A percentile compares a stretch with the other conserved stretches of the same genome.
These are phyloP conservation scores for Penicillium flavigenum DNA, from an alignment of 495 filamentous ascomycete species.

Conservation along the genomic window DNA sequence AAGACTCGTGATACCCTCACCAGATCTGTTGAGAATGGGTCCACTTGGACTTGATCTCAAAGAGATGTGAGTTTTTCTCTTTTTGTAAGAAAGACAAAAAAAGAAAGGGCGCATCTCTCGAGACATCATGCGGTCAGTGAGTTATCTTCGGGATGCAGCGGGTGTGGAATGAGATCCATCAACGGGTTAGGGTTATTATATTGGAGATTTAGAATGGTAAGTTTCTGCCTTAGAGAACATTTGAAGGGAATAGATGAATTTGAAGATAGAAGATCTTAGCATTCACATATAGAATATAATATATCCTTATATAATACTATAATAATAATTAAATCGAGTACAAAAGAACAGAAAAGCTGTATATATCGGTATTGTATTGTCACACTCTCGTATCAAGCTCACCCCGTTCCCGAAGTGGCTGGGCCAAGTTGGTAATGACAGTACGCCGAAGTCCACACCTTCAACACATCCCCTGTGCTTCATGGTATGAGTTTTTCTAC, in stretches of 20 bases:
- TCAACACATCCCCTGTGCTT: constrained; percentile 10
- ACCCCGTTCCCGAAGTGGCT: not conserved
- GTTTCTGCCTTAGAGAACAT: not conserved
- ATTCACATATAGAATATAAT: too few species aligned
- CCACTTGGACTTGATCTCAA: not conserved
- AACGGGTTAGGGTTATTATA: constrained; percentile 14
- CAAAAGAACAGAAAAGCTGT: not conserved
- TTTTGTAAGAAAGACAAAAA: not conserved
- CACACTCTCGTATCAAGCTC: not conserved
- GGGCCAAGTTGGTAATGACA: constrained; percentile 1
- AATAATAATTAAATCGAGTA: too few species aligned
- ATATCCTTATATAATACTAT: too few species aligned
- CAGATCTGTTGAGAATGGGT: constrained; percentile 9
- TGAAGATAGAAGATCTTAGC: too few species aligned
- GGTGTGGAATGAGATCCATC: constrained; percentile 31
- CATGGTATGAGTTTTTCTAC: constrained; percentile 8
- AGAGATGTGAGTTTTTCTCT: not conserved
- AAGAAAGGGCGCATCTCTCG: not conserved
- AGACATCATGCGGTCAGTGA: constrained; percentile 16
- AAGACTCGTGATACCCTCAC: constrained; percentile 8
- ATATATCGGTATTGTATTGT: constrained; percentile 7
- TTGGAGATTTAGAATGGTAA: not conserved
- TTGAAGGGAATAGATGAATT: too few species aligned
- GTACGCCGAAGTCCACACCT: constrained; percentile 6
- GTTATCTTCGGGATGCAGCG: constrained; percentile 29